phyloP scores from a whole-genome alignment of 2,329 filamentous ascomycete genomes.

The Cladosporium austrohemisphaericum region DNA sequence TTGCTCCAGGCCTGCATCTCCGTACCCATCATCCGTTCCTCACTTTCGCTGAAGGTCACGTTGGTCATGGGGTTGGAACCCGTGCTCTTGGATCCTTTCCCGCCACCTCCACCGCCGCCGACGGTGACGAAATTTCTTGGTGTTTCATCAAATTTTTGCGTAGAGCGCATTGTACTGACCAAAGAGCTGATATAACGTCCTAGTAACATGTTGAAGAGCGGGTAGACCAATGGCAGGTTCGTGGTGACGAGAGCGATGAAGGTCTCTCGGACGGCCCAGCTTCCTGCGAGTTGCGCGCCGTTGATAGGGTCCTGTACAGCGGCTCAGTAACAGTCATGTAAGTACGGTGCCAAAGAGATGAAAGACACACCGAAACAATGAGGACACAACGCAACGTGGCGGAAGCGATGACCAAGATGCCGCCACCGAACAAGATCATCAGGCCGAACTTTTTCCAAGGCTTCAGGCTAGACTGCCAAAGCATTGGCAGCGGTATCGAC shows the following conservation, averaged over 20 bases:
- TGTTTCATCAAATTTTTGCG: background rate
- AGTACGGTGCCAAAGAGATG: background rate
- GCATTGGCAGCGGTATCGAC: conserved; percentile 10
- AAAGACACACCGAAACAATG: background rate
- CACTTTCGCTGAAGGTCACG: conserved; percentile 12
- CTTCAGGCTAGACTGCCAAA: background rate
- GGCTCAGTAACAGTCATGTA: background rate
- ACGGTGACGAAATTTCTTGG: background rate
- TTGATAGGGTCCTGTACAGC: conserved; percentile 2
- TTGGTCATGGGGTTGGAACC: conserved; percentile 9
- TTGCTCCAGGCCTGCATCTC: conserved; percentile 9
- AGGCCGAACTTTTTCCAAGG: conserved; percentile 6
- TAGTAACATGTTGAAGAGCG: background rate
- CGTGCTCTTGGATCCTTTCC: background rate
- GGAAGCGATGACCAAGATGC: conserved; percentile 7
- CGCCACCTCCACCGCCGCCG: background rate
- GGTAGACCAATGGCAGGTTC: conserved; percentile 12
- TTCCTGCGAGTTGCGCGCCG: conserved; percentile 7
- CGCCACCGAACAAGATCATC: conserved; percentile 12
- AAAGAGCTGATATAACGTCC: background rate
- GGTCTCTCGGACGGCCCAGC: conserved; percentile 10
- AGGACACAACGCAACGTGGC: conserved; percentile 7
- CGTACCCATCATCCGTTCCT: conserved; percentile 9
- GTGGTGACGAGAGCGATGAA: conserved; percentile 10
- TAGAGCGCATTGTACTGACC: conserved; percentile 8